These are phyloP conservation scores for Calocera viscosa DNA, from an alignment of 768 basidiomycete species.

Conservation along the genomic window DNA sequence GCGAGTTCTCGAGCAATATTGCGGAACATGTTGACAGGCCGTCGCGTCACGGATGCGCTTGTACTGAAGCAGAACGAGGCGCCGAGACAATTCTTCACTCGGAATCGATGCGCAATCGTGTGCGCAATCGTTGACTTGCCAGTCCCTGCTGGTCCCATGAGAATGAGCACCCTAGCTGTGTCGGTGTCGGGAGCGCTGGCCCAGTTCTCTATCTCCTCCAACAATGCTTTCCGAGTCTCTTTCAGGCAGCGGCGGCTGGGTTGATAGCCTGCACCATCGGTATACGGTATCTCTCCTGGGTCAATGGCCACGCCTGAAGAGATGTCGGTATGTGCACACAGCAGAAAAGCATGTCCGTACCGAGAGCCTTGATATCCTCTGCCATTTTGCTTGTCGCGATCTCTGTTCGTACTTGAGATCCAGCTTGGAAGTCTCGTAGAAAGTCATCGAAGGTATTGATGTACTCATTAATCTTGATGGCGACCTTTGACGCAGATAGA, in stretches of 20 bases:
- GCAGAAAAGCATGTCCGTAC: too few species aligned
- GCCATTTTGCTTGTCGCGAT: too few species aligned
- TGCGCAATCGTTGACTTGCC: slow-evolving; percentile 18
- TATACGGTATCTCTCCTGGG: too few species aligned
- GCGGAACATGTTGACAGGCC: slow-evolving; percentile 6
- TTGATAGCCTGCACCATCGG: background rate
- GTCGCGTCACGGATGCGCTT: background rate
- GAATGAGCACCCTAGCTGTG: slow-evolving; percentile 3
- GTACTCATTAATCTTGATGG: too few species aligned
- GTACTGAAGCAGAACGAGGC: slow-evolving; percentile 15
- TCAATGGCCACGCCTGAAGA: too few species aligned
- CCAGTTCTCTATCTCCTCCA: background rate
- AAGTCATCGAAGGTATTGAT: too few species aligned
- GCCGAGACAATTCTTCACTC: slow-evolving; percentile 2
- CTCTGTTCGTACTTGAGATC: too few species aligned
- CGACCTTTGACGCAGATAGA: too few species aligned
- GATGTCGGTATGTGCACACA: too few species aligned
- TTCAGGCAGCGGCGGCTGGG: background rate
- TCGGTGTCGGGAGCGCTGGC: too few species aligned
- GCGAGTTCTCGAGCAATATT: slow-evolving; percentile 15
- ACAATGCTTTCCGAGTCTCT: background rate
- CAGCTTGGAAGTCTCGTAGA: too few species aligned
- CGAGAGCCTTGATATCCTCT: too few species aligned
- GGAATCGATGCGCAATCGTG: slow-evolving; percentile 8
- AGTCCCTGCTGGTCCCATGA: slow-evolving; percentile 13